Conservation (phyloP, 208 protist genomes). For the Kentomonas sorsogonicus region DNA sequence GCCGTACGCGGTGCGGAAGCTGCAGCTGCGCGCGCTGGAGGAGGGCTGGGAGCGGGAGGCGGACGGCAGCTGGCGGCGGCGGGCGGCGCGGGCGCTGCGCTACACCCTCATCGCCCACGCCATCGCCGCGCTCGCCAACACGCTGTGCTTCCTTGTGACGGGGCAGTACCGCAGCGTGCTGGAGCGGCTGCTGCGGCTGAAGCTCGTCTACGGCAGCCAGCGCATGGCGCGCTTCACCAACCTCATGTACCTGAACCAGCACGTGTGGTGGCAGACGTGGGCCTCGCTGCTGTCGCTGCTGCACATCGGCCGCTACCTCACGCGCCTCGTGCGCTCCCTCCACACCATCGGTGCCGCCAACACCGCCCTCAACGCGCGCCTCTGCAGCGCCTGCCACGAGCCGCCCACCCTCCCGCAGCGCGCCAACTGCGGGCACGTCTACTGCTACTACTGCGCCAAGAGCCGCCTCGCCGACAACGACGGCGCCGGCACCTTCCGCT, state of each 20-base stretch:
- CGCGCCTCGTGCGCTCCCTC: conserved; percentile 39
- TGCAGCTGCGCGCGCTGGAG: conserved; percentile 65
- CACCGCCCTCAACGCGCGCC: conserved; percentile 31
- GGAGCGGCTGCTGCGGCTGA: conserved; percentile 76
- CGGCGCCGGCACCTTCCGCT: conserved; percentile 66
- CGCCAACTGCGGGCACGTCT: conserved; percentile 86
- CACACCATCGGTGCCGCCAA: conserved; percentile 23
- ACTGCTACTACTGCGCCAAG: conserved; percentile 93
- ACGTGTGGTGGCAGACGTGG: conserved; percentile 78
- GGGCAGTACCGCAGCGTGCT: conserved; percentile 80
- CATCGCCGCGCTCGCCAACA: conserved; percentile 69
- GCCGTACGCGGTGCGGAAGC: conserved; percentile 72
- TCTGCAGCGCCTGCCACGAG: conserved; percentile 74
- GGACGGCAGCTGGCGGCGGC: conserved; percentile 17
- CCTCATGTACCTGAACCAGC: conserved; percentile 86
- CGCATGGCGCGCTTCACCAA: conserved; percentile 75
- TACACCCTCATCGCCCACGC: conserved; percentile 44
- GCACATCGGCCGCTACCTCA: conserved; percentile 62
- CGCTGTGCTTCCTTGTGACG: conserved; percentile 79
- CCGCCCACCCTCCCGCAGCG: conserved; percentile 60
- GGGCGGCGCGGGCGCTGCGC: conserved; percentile 38
- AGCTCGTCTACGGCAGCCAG: conserved; percentile 83
- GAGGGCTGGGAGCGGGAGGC: conserved; percentile 67
- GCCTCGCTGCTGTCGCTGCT: conserved; percentile 69
- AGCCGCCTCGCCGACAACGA: conserved; percentile 63